Evolutionary conservation across 2,329 filamentous ascomycete species (phyloP).

Genomic region (Fusarium protoensiforme): DNA sequence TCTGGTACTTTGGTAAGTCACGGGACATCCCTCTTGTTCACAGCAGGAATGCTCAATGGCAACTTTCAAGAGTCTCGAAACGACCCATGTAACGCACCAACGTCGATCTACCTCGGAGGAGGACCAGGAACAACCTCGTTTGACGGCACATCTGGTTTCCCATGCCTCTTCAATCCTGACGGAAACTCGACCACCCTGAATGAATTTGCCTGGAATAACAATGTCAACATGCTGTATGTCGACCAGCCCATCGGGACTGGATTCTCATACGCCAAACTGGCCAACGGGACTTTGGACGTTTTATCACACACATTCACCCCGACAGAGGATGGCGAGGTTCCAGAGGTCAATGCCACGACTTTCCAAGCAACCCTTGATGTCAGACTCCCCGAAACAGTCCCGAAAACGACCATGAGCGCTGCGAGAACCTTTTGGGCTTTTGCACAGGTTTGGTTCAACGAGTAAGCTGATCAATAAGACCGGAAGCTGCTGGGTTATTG

Average conservation of each 20-base stretch:
- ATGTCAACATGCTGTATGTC: conserved; percentile 61
- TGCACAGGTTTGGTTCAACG: conserved; percentile 66
- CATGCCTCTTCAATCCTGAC: conserved; percentile 58
- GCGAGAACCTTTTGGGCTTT: conserved; percentile 71
- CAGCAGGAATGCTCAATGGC: background rate
- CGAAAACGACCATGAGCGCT: conserved; percentile 62
- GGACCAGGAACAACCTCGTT: conserved; percentile 71
- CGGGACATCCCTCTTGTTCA: rapidly evolving
- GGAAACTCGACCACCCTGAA: conserved; percentile 64
- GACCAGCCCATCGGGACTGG: conserved; percentile 72
- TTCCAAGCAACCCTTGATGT: conserved; percentile 27
- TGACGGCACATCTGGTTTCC: conserved; percentile 68
- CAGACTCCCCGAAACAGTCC: background rate
- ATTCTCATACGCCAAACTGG: conserved; percentile 60
- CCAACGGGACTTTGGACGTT: conserved; percentile 67
- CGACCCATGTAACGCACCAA: conserved; percentile 31
- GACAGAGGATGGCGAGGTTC: background rate
- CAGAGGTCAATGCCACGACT: conserved; percentile 21
- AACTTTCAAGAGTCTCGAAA: conserved; percentile 45
- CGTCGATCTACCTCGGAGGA: conserved; percentile 70
- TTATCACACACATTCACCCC: conserved; percentile 47
- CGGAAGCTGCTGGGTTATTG: background rate
- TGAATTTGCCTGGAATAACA: conserved; percentile 70
- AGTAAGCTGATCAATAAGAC: conserved; percentile 6
- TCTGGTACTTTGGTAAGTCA: conserved; percentile 54